Base-by-base conservation (phyloP, 2,329 filamentous ascomycete species). In the Colletotrichum plurivorum region DNA sequence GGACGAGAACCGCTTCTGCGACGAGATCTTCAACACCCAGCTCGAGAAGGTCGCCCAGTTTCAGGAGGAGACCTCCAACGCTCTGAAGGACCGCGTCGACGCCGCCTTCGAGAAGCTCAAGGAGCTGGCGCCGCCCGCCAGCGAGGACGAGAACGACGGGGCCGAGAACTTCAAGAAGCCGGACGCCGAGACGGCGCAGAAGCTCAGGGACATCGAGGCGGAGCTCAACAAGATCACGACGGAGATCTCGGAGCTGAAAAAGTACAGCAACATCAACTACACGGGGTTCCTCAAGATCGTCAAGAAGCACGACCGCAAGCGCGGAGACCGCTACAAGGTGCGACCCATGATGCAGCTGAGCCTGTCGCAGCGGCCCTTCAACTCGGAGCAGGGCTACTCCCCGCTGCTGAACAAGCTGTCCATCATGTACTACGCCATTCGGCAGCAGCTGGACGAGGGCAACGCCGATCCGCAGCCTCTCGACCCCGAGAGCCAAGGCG, bases 271-370 rank as follows among this genome's bases (percentile, higher is more conserved):
- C 72, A 92, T 98, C 84, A 99, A 99, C 84, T 99, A 98, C 81
- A 97, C 96, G 6, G 96, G 94, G 55, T 97, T 98, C 82, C 88
- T 98, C 78, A 99, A 99, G 86, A 97, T 97, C 55, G 94, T 94
- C 65, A 99, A 99, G 90, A 99, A 99, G 84, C 96, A 99, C 82
- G 96, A 99, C 82, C 93, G 96, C 73, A 97, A 95, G 83, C 89
- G 95, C 73, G 95, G 95, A 64, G 88, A 90, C 73, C 88, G 90
- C 61, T 98, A 98, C 84, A 94, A 92, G 79, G 93, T 98, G 73
- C 90, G 94, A 25, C 95, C 96, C 31, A 91, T 98, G 84, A 91
- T 98, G 82, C 93, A 97, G 82, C 92, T 97, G 75, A 93, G 93
- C 75, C 83, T 99, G 75, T 90, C 93, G n/a, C 90, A 94, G 73